A percentile compares a stretch with the other conserved stretches of the same genome.
These are phyloP conservation scores for Colletotrichum sp. DNA, from an alignment of 2,329 filamentous ascomycete species.

Conservation along the genomic window DNA sequence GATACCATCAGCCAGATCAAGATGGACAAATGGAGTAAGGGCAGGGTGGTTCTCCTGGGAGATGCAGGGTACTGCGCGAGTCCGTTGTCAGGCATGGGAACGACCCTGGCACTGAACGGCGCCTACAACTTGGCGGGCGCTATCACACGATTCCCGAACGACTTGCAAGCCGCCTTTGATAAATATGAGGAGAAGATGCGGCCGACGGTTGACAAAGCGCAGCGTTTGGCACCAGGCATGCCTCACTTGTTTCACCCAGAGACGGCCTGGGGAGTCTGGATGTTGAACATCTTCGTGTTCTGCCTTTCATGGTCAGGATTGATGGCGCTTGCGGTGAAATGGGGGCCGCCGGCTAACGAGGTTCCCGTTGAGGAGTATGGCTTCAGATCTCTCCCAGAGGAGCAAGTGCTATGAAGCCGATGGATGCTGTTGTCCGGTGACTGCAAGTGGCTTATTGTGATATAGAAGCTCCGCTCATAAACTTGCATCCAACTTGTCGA, in stretches of 20 bases:
- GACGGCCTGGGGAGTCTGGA: slow-evolving; percentile 30
- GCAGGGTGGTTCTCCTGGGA: slow-evolving; percentile 48
- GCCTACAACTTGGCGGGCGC: slow-evolving; percentile 58
- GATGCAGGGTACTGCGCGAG: slow-evolving; percentile 55
- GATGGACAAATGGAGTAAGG: slow-evolving; percentile 36
- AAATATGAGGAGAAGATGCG: slow-evolving; percentile 45
- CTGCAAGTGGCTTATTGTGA: not conserved
- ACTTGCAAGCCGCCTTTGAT: slow-evolving; percentile 33
- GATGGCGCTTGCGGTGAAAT: not conserved
- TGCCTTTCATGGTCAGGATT: not conserved
- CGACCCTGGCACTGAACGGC: slow-evolving; percentile 46
- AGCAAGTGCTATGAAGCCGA: not conserved
- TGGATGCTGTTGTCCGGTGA: not conserved
- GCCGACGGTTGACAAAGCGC: slow-evolving; percentile 43
- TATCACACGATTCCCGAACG: slow-evolving; percentile 29
- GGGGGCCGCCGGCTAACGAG: not conserved
- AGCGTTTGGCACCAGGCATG: slow-evolving; percentile 35
- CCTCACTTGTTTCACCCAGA: slow-evolving; percentile 29
- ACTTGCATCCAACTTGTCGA: accelerated
- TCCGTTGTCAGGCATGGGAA: slow-evolving; percentile 53
- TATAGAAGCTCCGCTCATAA: not conserved
- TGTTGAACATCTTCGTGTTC: slow-evolving; percentile 21
- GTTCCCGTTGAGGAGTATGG: not conserved
- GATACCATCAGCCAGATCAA: slow-evolving; percentile 48
- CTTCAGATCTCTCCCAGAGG: not conserved